Base-by-base conservation (phyloP, 1,284 basidiomycete genomes). In the Leucoagaricus sp. region DNA sequence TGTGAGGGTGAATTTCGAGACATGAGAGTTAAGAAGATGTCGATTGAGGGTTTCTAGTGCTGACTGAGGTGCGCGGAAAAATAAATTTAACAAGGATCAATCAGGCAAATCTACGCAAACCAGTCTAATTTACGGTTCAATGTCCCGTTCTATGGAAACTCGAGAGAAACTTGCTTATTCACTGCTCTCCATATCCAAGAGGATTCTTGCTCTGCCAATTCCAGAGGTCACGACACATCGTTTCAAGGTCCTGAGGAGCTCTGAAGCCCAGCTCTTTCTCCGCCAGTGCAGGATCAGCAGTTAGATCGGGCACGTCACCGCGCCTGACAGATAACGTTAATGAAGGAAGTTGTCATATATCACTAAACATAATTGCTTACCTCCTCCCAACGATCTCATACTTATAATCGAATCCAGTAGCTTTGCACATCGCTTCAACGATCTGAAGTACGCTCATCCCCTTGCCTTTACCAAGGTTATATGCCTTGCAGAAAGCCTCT, bases 301-400 rank as follows among this genome's bases (percentile, higher is more conserved):
- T 98, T 41, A 99, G 81, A 71, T 98, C 95, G 0, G 97, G 96
- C 0, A 99, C 97, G 70, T 99, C 97, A 8, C 96, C 97, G 47
- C 86, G 82, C 62, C 94, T 94, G 63, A 66, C n/a, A 57, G 59
- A 57, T 51, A 21, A 34, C 41, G 48, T 51, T 26, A 23, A 55
- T 55, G 15, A 49, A 25, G 17, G n/a, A 49, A 17, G 47, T n/a
- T n/a, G 47, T 52, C 41, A 21, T 7, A 5, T 3, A 17, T 19
- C 36, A 50, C 54, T 49, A 55, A 34, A n/a, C 33, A 40, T n/a
- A 38, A 33, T 17, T 44, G 48, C 88, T 65, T 68, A 93, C 92
- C 96, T 83, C 66, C 96, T 82, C 1, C 89, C 95, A 58, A 96
- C 88, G 64, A 98, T 86, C 72, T 94, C 88, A 71, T 89, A 94